Evolutionary conservation across 2,329 filamentous ascomycete genomes (phyloP), one percentile per base, ranked within the genome.

Genomic region (Tolypocladium pustulatum): DNA sequence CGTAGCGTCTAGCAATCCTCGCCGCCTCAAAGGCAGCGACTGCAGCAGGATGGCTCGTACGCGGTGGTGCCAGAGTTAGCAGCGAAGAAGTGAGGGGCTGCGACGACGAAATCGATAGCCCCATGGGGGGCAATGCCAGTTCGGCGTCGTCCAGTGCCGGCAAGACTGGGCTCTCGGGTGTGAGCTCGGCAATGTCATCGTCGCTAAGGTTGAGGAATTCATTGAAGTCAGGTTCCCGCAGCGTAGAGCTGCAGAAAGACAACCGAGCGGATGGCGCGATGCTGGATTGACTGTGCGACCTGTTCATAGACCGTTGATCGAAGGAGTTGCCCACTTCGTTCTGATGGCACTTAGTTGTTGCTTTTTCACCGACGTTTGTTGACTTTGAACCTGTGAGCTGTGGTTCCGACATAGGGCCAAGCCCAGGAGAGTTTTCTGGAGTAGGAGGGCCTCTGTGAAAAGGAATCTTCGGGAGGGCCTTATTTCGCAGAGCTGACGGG

Each of bases 131-230:
- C 52, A 63, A 58, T 13, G 57, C 57, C 20, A 60, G 54, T 46
- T 62, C 49, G 25, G 59, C 56, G 7, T 60, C 57, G 8, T 57
- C 56, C 12, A 55, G 34, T 3, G 64, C 57, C 4, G 58, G 52
- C 9, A 65, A 15, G 0, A 34, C 41, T 3, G 61, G 59, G 32
- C 64, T 65, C 15, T 66, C 66, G 2, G 66, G 65, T 0, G 66
- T 61, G 20, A 61, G 69, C 63, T 84, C 82, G 10, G 81, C 80
- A 61, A 85, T 81, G 58, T 84, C 82, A 36, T 85, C 81, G 60
- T 84, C 81, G 59, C 75, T 79, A 7, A 84, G 71, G 25, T 75
- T 73, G 57, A 82, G 72, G 56, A 84, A 83, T 43, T 84, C 81
- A 22, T 76, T 73, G 27, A 83, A 69, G 41, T 76, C 76, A 7